These are phyloP conservation scores for Suillus americanus DNA, from an alignment of 768 basidiomycete species.

Conservation along the genomic window DNA sequence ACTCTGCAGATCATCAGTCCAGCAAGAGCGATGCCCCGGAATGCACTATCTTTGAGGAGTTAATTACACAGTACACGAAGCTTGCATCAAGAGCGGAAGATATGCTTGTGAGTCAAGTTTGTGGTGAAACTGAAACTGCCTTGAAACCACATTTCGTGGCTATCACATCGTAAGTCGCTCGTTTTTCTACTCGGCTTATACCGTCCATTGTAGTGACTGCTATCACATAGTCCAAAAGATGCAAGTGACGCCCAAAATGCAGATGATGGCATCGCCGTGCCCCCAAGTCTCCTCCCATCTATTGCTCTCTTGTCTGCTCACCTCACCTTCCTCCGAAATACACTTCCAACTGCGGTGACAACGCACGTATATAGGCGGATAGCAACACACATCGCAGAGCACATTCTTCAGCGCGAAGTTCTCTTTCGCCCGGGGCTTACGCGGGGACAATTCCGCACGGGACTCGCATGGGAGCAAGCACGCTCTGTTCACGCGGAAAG, in stretches of 20 bases:
- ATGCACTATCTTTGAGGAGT: constrained; percentile 78
- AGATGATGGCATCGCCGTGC: constrained; percentile 48
- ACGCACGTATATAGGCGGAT: constrained; percentile 74
- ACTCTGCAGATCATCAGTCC: constrained; percentile 25
- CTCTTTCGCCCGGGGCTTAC: constrained; percentile 73
- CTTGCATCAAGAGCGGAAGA: constrained; percentile 76
- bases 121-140: constrained; percentile 74
- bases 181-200: background rate
- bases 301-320: constrained; percentile 82
- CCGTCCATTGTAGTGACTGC: background rate
- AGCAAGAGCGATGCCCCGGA: constrained; percentile 39
- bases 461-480: constrained; percentile 46
- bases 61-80: constrained; percentile 62
- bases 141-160: constrained; percentile 72
- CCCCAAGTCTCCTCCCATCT: constrained; percentile 71
- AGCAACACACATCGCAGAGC: constrained; percentile 65
- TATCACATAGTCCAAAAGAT: background rate
- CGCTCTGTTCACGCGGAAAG: constrained; percentile 66
- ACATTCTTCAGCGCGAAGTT: constrained; percentile 83
- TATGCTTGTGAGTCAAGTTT: constrained; percentile 82
- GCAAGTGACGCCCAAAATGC: background rate
- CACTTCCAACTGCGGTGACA: constrained; percentile 57
- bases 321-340: constrained; percentile 62
- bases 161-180: constrained; percentile 41
- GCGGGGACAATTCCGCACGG: constrained; percentile 24